Percentiles rank a stretch among this genome's conserved stretches.
Conservation (phyloP, 805 yeast species). For the Hanseniaspora valbyensis region DNA sequence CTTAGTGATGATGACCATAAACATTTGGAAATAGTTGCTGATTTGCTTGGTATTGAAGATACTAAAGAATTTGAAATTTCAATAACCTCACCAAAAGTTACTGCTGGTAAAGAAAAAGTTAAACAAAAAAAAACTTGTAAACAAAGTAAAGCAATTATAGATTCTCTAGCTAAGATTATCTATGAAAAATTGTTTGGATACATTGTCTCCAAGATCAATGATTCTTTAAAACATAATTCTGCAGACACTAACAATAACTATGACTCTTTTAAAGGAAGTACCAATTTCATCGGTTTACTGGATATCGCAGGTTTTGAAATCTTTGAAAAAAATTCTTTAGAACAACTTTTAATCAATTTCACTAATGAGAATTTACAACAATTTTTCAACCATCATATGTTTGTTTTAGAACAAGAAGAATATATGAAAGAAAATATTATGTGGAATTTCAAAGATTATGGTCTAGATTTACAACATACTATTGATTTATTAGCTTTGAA, state of each 20-base stretch:
- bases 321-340: conserved; percentile 85
- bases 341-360: conserved; percentile 92
- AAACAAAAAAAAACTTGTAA: conserved; percentile 64
- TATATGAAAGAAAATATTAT: conserved; percentile 85
- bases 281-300: conserved; percentile 75
- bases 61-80: conserved; percentile 43
- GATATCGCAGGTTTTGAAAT: conserved; percentile 98
- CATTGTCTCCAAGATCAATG: conserved; percentile 66
- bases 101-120: conserved; percentile 82
- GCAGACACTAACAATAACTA: conserved; percentile 7
- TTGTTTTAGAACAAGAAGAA: conserved; percentile 93
- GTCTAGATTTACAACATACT: conserved; percentile 87
- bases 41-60: conserved; percentile 52
- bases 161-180: conserved; percentile 76
- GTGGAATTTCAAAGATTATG: conserved; percentile 94
- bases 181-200: conserved; percentile 75
- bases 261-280: too few species aligned
- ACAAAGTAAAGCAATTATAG: conserved; percentile 72
- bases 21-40: conserved; percentile 33
- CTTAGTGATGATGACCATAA: conserved; percentile 42
- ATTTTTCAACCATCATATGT: conserved; percentile 95
- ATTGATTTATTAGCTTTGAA: conserved; percentile 60
- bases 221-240: conserved; percentile 42
- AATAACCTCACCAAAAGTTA: conserved; percentile 68
- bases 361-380: conserved; percentile 96